Conservation (phyloP, 495 filamentous ascomycete genomes). For the Talaromyces liani region DNA sequence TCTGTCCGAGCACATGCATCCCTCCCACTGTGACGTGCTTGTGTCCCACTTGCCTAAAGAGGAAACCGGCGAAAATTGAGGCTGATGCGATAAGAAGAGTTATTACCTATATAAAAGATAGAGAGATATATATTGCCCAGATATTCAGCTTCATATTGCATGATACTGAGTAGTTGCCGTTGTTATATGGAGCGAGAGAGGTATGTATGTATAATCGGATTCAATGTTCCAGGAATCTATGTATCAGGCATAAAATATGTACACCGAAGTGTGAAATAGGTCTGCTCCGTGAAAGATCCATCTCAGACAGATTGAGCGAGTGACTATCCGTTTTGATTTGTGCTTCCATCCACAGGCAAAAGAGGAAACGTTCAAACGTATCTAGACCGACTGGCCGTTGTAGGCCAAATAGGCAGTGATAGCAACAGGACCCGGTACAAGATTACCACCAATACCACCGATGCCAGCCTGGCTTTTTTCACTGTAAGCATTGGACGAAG, state of each 20-base stretch:
- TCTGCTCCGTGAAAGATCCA: not conserved
- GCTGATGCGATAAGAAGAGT: not conserved
- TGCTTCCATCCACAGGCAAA: not conserved
- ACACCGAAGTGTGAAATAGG: not conserved
- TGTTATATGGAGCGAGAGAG: too few species aligned
- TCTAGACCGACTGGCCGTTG: constrained; percentile 9
- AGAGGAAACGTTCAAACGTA: not conserved
- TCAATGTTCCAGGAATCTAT: not conserved
- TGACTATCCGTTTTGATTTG: not conserved
- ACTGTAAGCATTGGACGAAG: constrained; percentile 31
- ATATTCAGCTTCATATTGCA: too few species aligned
- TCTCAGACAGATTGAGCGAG: not conserved
- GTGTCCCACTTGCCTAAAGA: not conserved
- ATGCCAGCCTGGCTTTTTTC: constrained; percentile 18
- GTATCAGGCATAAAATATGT: not conserved
- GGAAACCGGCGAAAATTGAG: not conserved
- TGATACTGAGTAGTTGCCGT: too few species aligned
- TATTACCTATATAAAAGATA: not conserved
- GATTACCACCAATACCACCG: constrained; percentile 35
- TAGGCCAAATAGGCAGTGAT: constrained; percentile 23
- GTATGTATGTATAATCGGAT: not conserved
- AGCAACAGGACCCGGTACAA: constrained; percentile 20
- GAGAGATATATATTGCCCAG: too few species aligned
- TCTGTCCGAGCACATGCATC: not conserved
- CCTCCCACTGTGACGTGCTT: not conserved